These are phyloP conservation scores for Hypoxylon lienhwacheense DNA, from an alignment of 495 filamentous ascomycete genomes.

Conservation along the genomic window DNA sequence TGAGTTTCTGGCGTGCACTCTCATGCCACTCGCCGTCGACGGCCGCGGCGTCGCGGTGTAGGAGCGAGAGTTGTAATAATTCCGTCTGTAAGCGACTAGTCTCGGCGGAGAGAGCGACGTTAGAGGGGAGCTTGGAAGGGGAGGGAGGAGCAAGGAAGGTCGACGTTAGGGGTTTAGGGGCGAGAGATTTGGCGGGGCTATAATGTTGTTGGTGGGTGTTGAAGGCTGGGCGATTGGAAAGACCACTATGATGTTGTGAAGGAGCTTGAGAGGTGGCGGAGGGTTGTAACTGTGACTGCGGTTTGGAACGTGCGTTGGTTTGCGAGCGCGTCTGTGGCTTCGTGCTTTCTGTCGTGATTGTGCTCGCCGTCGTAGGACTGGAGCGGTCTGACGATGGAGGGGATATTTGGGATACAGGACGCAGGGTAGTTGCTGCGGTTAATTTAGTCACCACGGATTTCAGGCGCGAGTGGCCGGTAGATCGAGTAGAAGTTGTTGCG, in stretches of 20 bases:
- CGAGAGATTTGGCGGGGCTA: conserved; percentile 62
- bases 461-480: conserved; percentile 37
- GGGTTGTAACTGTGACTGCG: conserved; percentile 7
- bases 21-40: conserved; percentile 48
- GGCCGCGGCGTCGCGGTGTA: conserved; percentile 56
- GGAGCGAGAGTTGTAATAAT: conserved; percentile 69
- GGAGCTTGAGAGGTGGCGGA: conserved; percentile 11
- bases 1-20: conserved; percentile 49
- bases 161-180: conserved; percentile 59
- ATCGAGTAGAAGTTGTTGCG: conserved; percentile 4
- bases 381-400: conserved; percentile 27
- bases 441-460: conserved; percentile 49
- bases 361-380: conserved; percentile 30
- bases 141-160: conserved; percentile 55
- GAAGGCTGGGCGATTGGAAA: conserved; percentile 57
- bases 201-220: conserved; percentile 70
- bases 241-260: conserved; percentile 4
- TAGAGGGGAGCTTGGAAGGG: conserved; percentile 55
- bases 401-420: conserved; percentile 42
- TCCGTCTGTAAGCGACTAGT: conserved; percentile 67
- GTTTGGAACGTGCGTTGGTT: conserved; percentile 9
- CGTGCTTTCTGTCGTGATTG: conserved; percentile 18
- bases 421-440: conserved; percentile 47
- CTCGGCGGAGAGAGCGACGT: conserved; percentile 60
- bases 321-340: conserved; percentile 27